These are phyloP conservation scores for Verticillium isaacii DNA, from an alignment of 2,329 filamentous ascomycete genomes.

Conservation along the genomic window DNA sequence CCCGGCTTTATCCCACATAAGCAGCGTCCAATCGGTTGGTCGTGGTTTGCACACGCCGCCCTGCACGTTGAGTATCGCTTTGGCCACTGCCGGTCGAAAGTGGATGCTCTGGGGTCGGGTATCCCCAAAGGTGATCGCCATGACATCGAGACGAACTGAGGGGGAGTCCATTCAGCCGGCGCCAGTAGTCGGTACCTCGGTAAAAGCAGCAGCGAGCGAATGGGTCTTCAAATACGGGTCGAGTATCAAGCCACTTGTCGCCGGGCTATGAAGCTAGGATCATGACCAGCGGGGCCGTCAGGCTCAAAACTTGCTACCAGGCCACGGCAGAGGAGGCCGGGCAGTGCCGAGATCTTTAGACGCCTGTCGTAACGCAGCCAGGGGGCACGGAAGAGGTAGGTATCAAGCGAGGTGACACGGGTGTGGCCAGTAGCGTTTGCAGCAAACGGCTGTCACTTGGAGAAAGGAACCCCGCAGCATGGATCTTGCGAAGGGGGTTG, in stretches of 20 bases:
- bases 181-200: neutral
- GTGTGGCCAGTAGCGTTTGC: neutral
- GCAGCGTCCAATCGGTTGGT: too few relatives aligned
- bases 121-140: neutral
- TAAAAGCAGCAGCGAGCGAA: neutral
- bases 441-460: neutral
- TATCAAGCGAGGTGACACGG: neutral
- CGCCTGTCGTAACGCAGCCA: neutral
- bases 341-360: neutral
- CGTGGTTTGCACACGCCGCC: too few relatives aligned
- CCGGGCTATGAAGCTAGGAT: too few relatives aligned
- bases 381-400: neutral
- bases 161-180: neutral
- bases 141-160: neutral
- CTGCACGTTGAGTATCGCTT: too few relatives aligned
- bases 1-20: neutral
- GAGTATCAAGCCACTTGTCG: neutral
- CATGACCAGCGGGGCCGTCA: neutral
- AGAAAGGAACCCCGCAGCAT: neutral
- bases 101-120: neutral
- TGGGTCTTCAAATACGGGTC: neutral
- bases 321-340: neutral
- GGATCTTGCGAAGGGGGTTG: neutral
- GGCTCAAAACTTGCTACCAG: neutral
- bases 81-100: neutral